Evolutionary conservation across 2,329 filamentous ascomycete genomes (phyloP), one percentile per base, ranked within the genome.

Genomic region (Tolypocladium pustulatum): DNA sequence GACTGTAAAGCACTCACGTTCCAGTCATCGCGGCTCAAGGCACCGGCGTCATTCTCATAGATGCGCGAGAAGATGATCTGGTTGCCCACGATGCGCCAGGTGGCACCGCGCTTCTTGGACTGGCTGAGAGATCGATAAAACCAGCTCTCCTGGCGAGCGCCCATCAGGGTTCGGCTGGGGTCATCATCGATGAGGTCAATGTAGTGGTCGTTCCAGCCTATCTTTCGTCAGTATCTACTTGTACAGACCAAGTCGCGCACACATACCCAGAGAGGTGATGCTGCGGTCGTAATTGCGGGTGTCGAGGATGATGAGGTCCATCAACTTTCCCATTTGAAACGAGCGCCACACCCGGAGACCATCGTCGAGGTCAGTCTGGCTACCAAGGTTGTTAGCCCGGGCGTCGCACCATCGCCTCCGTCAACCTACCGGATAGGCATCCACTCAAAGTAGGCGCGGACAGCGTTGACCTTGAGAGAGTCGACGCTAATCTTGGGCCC

Each of bases 111-210:
- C 20, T 81, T 65, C n/a, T 81, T 76, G 0, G 84, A 87, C 55
- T 79, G 69, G 6, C 76, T 77, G 9, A 89, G 73, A 49, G 78
- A 73, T 53, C 78, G 77, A 68, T 88, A 88, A 71, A 90, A 86
- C 89, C 89, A 91, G 64, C 83, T 81, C 70, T 91, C 89, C 68
- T 91, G 88, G 13, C 81, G 80, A 1, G 79, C 76, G 3, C 88
- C 88, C 87, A 91, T 90, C 63, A 91, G 73, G 0, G 81, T 82
- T 4, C 88, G 81, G 7, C 83, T 80, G 2, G 85, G 82, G 58
- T 91, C 86, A 63, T 90, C 81, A 22, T 82, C 66, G 60, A 90
- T 86, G 2, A 75, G 65, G 60, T 82, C 76, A 51, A 87, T 74
- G 66, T 88, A 88, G 51, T 82, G 75, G 0, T 78, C 79, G 66